These are phyloP conservation scores for Wickerhamiella sorbophila DNA, from an alignment of 805 yeast species.

Conservation along the genomic window DNA sequence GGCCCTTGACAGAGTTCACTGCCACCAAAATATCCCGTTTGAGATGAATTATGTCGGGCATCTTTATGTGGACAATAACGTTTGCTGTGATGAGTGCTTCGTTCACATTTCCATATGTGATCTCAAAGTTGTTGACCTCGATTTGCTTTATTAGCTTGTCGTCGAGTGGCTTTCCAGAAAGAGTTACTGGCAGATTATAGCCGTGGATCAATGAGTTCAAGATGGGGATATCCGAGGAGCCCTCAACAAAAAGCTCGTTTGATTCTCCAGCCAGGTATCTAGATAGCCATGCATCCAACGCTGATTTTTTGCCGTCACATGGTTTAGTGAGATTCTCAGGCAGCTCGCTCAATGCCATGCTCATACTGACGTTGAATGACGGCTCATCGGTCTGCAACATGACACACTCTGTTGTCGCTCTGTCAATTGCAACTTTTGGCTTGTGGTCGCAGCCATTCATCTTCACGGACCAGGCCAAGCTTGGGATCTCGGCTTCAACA, in stretches of 20 bases:
- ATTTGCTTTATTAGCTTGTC: constrained; percentile 21
- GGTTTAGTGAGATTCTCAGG: constrained; percentile 15
- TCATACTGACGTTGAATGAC: constrained; percentile 11
- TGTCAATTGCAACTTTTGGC: constrained; percentile 7
- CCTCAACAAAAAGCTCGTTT: constrained; percentile 15
- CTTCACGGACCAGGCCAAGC: constrained; percentile 19
- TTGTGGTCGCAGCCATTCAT: constrained; percentile 20
- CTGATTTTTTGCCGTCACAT: constrained; percentile 18
- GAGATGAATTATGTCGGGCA: constrained; percentile 18
- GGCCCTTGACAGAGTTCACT: constrained; percentile 31
- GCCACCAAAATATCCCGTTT: constrained; percentile 17
- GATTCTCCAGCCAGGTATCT: constrained; percentile 18
- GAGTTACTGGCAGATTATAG: constrained; percentile 7
- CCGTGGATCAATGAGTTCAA: constrained; percentile 9
- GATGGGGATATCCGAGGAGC: constrained; percentile 13
- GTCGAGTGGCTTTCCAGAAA: constrained; percentile 16
- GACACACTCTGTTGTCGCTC: constrained; percentile 11
- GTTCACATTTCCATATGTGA: constrained; percentile 9
- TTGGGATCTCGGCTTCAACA: constrained; percentile 18
- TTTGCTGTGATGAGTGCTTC: constrained; percentile 16
- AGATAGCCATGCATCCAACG: constrained; percentile 19
- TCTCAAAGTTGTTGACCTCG: constrained; percentile 16
- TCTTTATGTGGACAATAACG: constrained; percentile 16
- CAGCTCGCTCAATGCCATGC: constrained; percentile 10
- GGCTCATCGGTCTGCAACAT: not conserved